phyloP scores from a whole-genome alignment of 2,329 filamentous ascomycete genomes.

The Fusarium sp. region DNA sequence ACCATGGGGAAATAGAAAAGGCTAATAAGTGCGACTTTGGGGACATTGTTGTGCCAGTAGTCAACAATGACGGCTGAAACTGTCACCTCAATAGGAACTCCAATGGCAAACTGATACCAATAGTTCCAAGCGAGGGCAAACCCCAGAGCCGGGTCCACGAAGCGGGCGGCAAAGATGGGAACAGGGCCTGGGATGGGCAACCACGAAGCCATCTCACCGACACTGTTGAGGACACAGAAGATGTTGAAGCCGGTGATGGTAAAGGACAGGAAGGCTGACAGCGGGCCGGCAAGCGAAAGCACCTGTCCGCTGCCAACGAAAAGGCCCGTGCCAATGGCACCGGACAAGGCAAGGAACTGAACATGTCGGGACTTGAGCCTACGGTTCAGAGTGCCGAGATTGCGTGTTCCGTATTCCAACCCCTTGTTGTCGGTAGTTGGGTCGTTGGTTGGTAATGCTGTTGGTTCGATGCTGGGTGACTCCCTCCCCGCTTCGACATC shows the following conservation, averaged over 20 bases:
- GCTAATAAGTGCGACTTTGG: constrained; percentile 16
- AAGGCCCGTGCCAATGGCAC: constrained; percentile 5
- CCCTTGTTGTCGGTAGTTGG: constrained; percentile 10
- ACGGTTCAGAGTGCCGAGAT: constrained; percentile 28
- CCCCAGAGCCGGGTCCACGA: constrained; percentile 64
- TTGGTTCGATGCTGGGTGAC: constrained; percentile 21
- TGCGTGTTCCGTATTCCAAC: constrained; percentile 17
- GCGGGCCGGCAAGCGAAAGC: not conserved
- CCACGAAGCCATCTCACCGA: constrained; percentile 3
- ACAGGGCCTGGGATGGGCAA: constrained; percentile 23
- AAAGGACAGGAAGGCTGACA: not conserved
- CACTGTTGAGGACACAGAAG: constrained; percentile 2
- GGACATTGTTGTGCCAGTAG: constrained; percentile 64
- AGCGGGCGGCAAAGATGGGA: constrained; percentile 52
- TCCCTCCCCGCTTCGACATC: constrained; percentile 24
- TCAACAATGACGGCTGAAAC: constrained; percentile 69
- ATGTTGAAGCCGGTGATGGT: constrained; percentile 5
- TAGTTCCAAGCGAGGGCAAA: constrained; percentile 65
- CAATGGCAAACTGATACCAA: constrained; percentile 70
- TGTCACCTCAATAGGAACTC: constrained; percentile 68
- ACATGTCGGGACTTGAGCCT: constrained; percentile 19
- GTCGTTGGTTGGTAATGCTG: constrained; percentile 13
- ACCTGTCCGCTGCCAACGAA: constrained; percentile 5
- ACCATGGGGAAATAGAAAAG: constrained; percentile 27
- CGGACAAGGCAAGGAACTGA: constrained; percentile 5